phyloP scores from a whole-genome alignment of 1,284 basidiomycete species.

The Coniophora puteana region DNA sequence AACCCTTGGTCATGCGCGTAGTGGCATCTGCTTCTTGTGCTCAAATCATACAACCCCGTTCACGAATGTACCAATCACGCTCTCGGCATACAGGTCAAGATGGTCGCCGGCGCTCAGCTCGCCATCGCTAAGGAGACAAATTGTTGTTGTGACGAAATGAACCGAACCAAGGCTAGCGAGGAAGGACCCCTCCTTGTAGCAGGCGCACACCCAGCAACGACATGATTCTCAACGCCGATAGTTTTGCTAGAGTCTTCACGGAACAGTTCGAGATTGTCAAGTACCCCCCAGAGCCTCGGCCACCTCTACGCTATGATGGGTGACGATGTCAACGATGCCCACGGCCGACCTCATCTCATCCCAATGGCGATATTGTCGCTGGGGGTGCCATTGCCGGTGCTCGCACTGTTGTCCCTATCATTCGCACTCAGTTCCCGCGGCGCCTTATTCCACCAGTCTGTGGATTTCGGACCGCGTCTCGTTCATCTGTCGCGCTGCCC shows the following conservation, averaged over 20 bases:
- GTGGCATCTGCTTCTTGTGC: no score
- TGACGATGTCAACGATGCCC: conserved; percentile 87
- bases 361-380: conserved; percentile 87
- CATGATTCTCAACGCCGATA: conserved; percentile 78
- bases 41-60: conserved; percentile 98
- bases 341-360: conserved; percentile 78
- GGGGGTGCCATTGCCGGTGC: conserved; percentile 87
- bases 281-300: conserved; percentile 78
- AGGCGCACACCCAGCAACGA: conserved; percentile 73
- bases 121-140: conserved; percentile 99
- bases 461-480: conserved; percentile 92
- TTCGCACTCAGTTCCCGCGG: conserved; percentile 86
- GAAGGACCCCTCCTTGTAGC: conserved; percentile 67
- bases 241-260: conserved; percentile 86
- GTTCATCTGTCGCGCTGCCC: conserved; percentile 83
- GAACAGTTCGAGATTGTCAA: conserved; percentile 84
- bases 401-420: conserved; percentile 83
- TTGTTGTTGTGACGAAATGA: conserved; percentile 92
- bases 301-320: conserved; percentile 80
- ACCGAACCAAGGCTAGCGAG: conserved; percentile 81
- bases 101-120: conserved; percentile 99
- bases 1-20: no score
- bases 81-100: conserved; percentile 98
- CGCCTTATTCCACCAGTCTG: conserved; percentile 87
- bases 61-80: conserved; percentile 97